Conservation (phyloP, 129 eudicot genomes). For the Arctium minus region DNA sequence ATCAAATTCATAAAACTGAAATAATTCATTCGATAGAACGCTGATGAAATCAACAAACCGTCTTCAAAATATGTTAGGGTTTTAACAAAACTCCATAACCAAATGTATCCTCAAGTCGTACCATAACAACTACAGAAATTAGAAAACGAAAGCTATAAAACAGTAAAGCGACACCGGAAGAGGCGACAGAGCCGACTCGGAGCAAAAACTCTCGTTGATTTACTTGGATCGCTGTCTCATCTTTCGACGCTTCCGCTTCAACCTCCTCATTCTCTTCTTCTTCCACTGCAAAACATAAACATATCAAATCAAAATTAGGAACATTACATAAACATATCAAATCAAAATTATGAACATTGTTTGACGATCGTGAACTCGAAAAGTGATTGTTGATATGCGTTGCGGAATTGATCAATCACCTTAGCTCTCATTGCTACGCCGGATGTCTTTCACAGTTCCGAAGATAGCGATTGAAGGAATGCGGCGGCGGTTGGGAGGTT, state of each 20-base stretch:
- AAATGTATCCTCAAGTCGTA: neutral
- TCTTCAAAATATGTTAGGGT: neutral
- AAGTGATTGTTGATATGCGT: neutral
- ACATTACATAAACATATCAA: neutral
- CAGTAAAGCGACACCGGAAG: neutral
- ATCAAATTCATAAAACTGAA: neutral
- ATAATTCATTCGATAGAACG: neutral
- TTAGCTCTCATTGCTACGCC: conserved; percentile 24
- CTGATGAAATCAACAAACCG: neutral
- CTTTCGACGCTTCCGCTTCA: conserved; percentile 47
- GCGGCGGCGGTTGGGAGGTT: neutral
- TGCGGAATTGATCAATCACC: neutral
- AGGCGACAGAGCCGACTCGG: neutral
- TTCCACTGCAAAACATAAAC: conserved; percentile 25
- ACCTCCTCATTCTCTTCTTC: conserved; percentile 45
- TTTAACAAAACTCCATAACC: conserved; percentile 11
- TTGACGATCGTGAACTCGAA: neutral
- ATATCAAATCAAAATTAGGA: neutral
- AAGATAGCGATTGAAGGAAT: neutral
- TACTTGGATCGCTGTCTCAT: conserved; percentile 44
- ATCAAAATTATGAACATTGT: neutral
- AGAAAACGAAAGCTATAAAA: neutral
- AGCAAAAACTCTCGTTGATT: neutral
- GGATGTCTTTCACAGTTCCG: neutral
- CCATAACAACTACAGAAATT: neutral